Conservation (phyloP, 805 yeast species). For the Candida xiaguanensis region DNA sequence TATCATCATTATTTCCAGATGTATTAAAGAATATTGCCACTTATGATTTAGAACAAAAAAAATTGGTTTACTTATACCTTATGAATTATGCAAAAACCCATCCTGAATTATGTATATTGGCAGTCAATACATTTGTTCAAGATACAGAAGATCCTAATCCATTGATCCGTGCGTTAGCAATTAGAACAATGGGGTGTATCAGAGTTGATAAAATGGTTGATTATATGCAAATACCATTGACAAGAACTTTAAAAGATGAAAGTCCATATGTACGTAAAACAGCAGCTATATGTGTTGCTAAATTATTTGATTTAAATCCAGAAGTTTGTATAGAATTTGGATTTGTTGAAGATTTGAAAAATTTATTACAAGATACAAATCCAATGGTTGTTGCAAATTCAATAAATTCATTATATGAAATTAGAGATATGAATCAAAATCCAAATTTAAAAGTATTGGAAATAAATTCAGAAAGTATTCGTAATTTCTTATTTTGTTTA, state of each 20-base stretch:
- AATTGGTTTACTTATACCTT: constrained; percentile 86
- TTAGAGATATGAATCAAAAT: constrained; percentile 61
- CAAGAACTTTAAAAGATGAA: constrained; percentile 81
- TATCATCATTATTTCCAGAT: constrained; percentile 90
- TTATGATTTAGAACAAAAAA: constrained; percentile 93
- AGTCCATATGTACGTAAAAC: constrained; percentile 97
- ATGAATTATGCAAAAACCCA: constrained; percentile 97
- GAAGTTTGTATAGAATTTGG: constrained; percentile 83
- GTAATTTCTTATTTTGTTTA: constrained; percentile 72
- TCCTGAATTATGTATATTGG: constrained; percentile 93
- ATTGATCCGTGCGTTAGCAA: constrained; percentile 89
- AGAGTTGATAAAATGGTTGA: constrained; percentile 94
- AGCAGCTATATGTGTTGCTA: constrained; percentile 96
- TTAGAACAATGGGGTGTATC: constrained; percentile 98
- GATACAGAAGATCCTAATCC: constrained; percentile 98
- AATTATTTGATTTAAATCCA: constrained; percentile 81
- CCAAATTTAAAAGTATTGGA: constrained; percentile 34
- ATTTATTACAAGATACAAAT: constrained; percentile 76
- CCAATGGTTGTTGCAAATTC: constrained; percentile 98
- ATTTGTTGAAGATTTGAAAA: constrained; percentile 64
- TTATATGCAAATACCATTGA: constrained; percentile 86
- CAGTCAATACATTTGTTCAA: constrained; percentile 92
- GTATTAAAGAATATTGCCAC: constrained; percentile 95
- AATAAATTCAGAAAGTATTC: constrained; percentile 41
- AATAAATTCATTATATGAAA: constrained; percentile 79